Evolutionary conservation across 805 yeast genomes (phyloP).

Genomic region (Clavispora asparagi): DNA sequence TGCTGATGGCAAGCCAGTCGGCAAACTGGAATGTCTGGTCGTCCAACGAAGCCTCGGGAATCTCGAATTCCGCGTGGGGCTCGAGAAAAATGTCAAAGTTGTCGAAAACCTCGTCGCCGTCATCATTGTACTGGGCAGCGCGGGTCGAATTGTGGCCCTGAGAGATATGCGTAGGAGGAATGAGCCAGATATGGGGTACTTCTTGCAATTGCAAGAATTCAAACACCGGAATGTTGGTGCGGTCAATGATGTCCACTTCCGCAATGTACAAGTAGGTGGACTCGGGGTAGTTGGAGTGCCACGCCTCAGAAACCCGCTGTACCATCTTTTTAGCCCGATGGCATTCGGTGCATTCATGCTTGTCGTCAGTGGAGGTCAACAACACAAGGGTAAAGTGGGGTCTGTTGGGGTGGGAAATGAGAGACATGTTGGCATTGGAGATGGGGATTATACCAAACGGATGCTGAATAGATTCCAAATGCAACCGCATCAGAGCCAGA

Average conservation of each 20-base stretch:
- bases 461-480: background rate
- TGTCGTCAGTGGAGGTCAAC: conserved; percentile 45
- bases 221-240: conserved; percentile 37
- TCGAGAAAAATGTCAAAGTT: conserved; percentile 20
- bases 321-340: conserved; percentile 36
- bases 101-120: conserved; percentile 13
- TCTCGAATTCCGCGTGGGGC: conserved; percentile 29
- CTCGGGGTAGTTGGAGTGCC: conserved; percentile 39
- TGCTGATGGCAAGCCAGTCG: conserved; percentile 43
- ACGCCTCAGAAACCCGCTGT: conserved; percentile 37
- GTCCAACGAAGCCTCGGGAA: conserved; percentile 29
- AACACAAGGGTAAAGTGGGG: conserved; percentile 48
- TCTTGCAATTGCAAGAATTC: conserved; percentile 38
- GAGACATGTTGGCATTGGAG: conserved; percentile 7
- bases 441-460: conserved; percentile 9
- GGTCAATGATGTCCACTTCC: conserved; percentile 44
- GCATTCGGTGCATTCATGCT: conserved; percentile 47
- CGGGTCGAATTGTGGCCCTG: conserved; percentile 8
- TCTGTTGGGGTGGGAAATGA: conserved; percentile 16
- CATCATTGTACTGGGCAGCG: conserved; percentile 17
- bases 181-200: conserved; percentile 66
- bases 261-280: conserved; percentile 41
- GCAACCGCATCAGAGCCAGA: background rate
- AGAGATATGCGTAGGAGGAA: conserved; percentile 42
- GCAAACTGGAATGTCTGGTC: conserved; percentile 47